Evolutionary conservation across 2,329 filamentous ascomycete species (phyloP), one percentile per base, ranked within the genome.

Genomic region (Aspergillus novoparasiticus): DNA sequence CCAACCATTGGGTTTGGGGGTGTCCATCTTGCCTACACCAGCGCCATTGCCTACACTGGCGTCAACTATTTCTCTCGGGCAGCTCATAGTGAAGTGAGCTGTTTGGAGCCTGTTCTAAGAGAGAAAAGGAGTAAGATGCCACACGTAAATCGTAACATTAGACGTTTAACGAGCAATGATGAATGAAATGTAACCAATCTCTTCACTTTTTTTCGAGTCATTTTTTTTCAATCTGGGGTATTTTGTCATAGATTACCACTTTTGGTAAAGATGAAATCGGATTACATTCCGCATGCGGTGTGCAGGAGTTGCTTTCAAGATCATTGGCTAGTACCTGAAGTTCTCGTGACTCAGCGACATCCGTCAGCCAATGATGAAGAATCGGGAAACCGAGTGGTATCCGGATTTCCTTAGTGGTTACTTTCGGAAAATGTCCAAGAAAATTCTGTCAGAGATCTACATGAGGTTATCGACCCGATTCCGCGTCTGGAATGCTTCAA

Each of bases 391-490:
- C 45, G 45, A 48, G 11, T 16, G 45, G 45, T 48, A 48, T 48
- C 45, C 23, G 23, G 45, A 48, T 48, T 48, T 48, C 43, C 12
- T 3, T 48, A 48, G 45, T 23, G 45, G 45, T 48, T 28, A 23
- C 45, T 48, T 26, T 26, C 45, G 45, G 45, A 26, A 48, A 48
- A 48, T 23, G 11, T 12, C 12, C 21, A 41, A 26, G 23, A 48
- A 48, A 48, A 26, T 48, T 48, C 45, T 48, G 45, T 28, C 45
- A 28, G 43, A 23, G 43, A 48, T 48, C 45, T n/a, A 41, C 39
- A 41, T n/a, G 39, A 41, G 16, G 16, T n/a, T 41, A n/a, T 41
- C 39, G 16, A n/a, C 39, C 16, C 6, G 19, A 16, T 10, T n/a
- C 39, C 2, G 16, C 3, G 16, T 4, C 4, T 41, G 16, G 16